A percentile compares a stretch with the other conserved stretches of the same genome.
phyloP scores from a whole-genome alignment of 2,329 filamentous ascomycete genomes.

The Fusarium praegraminearum region DNA sequence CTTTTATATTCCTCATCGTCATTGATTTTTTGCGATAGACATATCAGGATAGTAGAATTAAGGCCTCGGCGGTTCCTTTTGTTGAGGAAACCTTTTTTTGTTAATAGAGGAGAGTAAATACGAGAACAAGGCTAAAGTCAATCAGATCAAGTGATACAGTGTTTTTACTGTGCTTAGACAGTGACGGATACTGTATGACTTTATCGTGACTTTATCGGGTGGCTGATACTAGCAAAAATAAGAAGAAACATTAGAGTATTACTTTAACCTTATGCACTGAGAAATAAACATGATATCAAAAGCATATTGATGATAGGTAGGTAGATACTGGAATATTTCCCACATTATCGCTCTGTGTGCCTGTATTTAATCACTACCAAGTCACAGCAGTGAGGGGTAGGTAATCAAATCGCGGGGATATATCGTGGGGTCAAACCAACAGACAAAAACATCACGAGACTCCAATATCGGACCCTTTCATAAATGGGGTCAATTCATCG shows the following conservation, averaged over 20 bases:
- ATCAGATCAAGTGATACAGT: constrained; percentile 12
- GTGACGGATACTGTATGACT: constrained; percentile 13
- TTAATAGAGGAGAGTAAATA: background rate
- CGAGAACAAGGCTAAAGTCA: background rate
- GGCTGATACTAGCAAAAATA: background rate
- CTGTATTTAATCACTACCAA: too few relatives aligned
- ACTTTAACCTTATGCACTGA: background rate
- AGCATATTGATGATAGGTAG: background rate
- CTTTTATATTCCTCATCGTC: constrained; percentile 29
- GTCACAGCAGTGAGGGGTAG: constrained; percentile 6
- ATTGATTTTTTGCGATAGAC: background rate
- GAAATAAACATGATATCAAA: too few relatives aligned
- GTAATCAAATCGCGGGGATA: constrained; percentile 23
- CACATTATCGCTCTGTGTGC: background rate
- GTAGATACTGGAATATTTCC: background rate
- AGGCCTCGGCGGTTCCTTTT: constrained; percentile 20
- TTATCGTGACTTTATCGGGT: constrained; percentile 2
- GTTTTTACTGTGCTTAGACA: accelerated
- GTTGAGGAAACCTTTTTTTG: constrained; percentile 16
- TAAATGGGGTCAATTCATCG: constrained; percentile 13
- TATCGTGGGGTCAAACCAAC: constrained; percentile 21
- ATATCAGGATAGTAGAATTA: constrained; percentile 28
- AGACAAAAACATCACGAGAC: background rate
- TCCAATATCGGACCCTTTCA: constrained; percentile 8
- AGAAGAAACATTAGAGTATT: background rate